These are phyloP conservation scores for Penicillium canescens DNA, from an alignment of 495 filamentous ascomycete genomes.

Conservation along the genomic window DNA sequence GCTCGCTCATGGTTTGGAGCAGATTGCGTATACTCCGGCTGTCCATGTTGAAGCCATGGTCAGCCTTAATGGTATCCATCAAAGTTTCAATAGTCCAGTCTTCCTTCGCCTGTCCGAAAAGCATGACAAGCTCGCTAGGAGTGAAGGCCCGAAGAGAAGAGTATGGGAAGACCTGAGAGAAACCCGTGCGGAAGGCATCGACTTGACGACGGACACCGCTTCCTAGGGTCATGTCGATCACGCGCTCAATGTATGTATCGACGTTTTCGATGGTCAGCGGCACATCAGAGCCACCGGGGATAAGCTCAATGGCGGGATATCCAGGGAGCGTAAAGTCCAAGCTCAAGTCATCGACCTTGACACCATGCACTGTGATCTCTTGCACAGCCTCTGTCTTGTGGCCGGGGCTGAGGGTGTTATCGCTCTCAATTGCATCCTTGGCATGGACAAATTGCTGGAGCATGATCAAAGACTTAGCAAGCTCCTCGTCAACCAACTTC, in stretches of 20 bases:
- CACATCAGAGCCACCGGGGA: constrained; percentile 68
- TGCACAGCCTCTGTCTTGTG: constrained; percentile 70
- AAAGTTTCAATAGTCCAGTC: constrained; percentile 98
- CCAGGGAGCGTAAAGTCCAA: constrained; percentile 95
- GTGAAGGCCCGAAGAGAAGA: constrained; percentile 92
- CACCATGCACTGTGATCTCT: constrained; percentile 69
- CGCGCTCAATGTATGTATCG: constrained; percentile 79
- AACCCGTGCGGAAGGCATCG: constrained; percentile 87
- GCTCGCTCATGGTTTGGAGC: constrained; percentile 92
- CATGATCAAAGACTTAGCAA: constrained; percentile 82
- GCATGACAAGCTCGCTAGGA: constrained; percentile 91
- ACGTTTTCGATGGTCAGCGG: constrained; percentile 88
- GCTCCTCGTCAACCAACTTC: constrained; percentile 80
- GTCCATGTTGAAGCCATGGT: constrained; percentile 99
- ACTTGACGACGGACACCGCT: constrained; percentile 85
- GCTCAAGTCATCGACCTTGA: constrained; percentile 79
- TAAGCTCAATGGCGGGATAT: constrained; percentile 85
- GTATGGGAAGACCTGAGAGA: constrained; percentile 96
- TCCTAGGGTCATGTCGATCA: constrained; percentile 89
- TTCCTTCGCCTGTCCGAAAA: constrained; percentile 93
- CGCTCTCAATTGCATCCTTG: constrained; percentile 77
- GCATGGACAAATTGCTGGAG: constrained; percentile 84
- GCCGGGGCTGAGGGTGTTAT: constrained; percentile 58
- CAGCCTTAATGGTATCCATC: constrained; percentile 99
- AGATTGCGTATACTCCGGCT: constrained; percentile 95